Percentiles rank a stretch among this genome's conserved stretches.
phyloP scores from a whole-genome alignment of 768 basidiomycete genomes.

The Boletus barrowsii region DNA sequence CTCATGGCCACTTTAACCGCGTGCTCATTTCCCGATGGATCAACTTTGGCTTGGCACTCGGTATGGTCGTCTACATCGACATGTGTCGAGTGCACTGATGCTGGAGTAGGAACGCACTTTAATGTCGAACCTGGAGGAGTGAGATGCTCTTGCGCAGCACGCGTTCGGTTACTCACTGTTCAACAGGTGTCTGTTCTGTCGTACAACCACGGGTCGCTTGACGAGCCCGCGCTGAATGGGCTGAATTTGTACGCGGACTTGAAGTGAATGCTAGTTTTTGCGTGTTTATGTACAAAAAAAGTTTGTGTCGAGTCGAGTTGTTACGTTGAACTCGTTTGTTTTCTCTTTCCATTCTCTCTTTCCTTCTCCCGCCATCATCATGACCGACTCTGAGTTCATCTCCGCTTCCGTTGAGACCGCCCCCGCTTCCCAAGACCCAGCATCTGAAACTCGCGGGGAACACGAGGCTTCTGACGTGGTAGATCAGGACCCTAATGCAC shows the following conservation, averaged over 20 bases:
- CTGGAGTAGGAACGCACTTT: slow-evolving; percentile 61
- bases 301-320: slow-evolving; percentile 5
- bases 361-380: slow-evolving; percentile 17
- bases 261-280: slow-evolving; percentile 19
- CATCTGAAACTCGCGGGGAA: slow-evolving; percentile 31
- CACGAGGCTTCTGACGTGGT: slow-evolving; percentile 39
- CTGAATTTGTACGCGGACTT: slow-evolving; percentile 63
- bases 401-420: slow-evolving; percentile 22
- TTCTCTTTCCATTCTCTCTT: slow-evolving; percentile 6
- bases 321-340: slow-evolving; percentile 14
- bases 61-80: slow-evolving; percentile 31
- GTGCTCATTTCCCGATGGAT: slow-evolving; percentile 83
- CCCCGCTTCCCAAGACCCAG: slow-evolving; percentile 16
- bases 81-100: slow-evolving; percentile 7
- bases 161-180: slow-evolving; percentile 5
- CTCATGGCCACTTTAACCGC: slow-evolving; percentile 82
- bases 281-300: slow-evolving; percentile 19
- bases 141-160: slow-evolving; percentile 22
- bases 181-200: slow-evolving; percentile 70
- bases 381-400: slow-evolving; percentile 36
- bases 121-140: slow-evolving; percentile 85
- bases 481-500: slow-evolving; percentile 26
- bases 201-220: slow-evolving; percentile 78
- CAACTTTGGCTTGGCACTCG: slow-evolving; percentile 56
- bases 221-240: slow-evolving; percentile 74